Evolutionary conservation across 805 yeast genomes (phyloP).

Genomic region (Ogataea naganishii): DNA sequence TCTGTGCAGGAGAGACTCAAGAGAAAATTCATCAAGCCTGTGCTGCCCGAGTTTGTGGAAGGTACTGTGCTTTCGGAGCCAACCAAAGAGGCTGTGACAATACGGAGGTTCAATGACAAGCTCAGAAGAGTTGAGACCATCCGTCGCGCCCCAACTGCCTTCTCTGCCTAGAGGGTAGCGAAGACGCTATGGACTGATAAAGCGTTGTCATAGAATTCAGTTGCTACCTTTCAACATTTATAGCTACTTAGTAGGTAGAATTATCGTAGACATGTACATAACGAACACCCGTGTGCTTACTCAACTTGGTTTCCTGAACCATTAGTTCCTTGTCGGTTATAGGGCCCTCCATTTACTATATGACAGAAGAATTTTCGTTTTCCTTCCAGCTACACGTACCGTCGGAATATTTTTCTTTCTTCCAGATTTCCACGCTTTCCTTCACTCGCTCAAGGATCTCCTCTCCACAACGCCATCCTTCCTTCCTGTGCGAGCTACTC

Average conservation of each 20-base stretch:
- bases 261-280: neutral
- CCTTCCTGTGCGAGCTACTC: conserved; percentile 35
- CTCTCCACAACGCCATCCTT: conserved; percentile 38
- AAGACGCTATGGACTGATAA: too few relatives aligned
- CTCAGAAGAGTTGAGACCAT: conserved; percentile 43
- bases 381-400: conserved; percentile 35
- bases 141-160: conserved; percentile 46
- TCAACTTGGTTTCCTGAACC: too few relatives aligned
- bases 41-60: conserved; percentile 41
- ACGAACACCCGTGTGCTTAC: too few relatives aligned
- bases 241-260: neutral
- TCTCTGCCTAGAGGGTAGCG: too few relatives aligned
- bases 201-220: neutral
- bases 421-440: conserved; percentile 41
- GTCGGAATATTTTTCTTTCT: conserved; percentile 33
- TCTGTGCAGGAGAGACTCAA: conserved; percentile 31
- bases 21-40: conserved; percentile 44
- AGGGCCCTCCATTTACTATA: conserved; percentile 1
- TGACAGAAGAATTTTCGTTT: conserved; percentile 24
- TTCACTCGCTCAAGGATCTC: conserved; percentile 37
- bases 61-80: conserved; percentile 16
- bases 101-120: conserved; percentile 54
- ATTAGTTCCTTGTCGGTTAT: too few relatives aligned
- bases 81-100: conserved; percentile 41
- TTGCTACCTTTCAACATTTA: neutral